A percentile compares a stretch with the other conserved stretches of the same genome.
Evolutionary conservation across 2,329 filamentous ascomycete genomes (phyloP).

Genomic region (Trichoderma brevicompactum): DNA sequence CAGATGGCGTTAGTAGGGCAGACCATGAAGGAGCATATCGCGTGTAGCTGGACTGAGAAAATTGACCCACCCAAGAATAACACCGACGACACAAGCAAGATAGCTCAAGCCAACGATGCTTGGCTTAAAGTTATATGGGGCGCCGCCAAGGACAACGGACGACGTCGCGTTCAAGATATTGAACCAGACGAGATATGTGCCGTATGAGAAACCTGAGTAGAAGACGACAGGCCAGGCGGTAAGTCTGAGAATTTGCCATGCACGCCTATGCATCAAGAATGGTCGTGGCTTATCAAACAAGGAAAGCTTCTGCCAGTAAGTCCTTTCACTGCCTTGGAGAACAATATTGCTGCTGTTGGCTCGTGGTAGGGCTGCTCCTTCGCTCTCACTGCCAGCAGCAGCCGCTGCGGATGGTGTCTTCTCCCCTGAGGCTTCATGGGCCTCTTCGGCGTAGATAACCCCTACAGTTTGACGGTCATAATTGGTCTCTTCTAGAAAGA

Average conservation of each 20-base stretch:
- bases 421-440: constrained; percentile 4
- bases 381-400: background rate
- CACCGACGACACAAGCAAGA: constrained; percentile 44
- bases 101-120: constrained; percentile 48
- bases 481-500: constrained; percentile 64
- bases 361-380: background rate
- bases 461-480: constrained; percentile 47
- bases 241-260: constrained; percentile 44
- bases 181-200: constrained; percentile 49
- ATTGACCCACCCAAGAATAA: constrained; percentile 36
- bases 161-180: constrained; percentile 51
- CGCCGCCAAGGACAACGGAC: constrained; percentile 45
- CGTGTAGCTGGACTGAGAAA: background rate
- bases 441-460: constrained; percentile 1
- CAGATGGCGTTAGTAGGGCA: background rate
- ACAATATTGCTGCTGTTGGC: background rate
- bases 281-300: constrained; percentile 43
- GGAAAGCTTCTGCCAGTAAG: constrained; percentile 49
- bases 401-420: constrained; percentile 9
- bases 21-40: background rate
- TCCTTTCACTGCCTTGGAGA: constrained; percentile 38
- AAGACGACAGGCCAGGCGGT: constrained; percentile 50
- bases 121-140: constrained; percentile 46
- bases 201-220: constrained; percentile 49
- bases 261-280: constrained; percentile 45